Evolutionary conservation across 495 filamentous ascomycete genomes (phyloP).

Genomic region (Hyaloscypha variabilis): DNA sequence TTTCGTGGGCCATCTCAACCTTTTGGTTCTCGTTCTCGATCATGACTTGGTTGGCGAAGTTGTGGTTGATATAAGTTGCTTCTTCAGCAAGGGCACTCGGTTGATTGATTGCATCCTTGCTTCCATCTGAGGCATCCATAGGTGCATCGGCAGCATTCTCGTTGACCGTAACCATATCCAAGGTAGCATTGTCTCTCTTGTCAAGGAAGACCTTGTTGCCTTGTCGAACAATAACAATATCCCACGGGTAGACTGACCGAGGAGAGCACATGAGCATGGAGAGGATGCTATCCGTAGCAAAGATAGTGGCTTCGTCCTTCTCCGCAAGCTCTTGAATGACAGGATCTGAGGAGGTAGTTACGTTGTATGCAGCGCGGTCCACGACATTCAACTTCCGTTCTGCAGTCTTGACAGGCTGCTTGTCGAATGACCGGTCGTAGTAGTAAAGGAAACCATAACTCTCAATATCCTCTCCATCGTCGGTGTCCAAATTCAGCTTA

Average conservation of each 20-base stretch:
- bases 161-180: constrained; percentile 98
- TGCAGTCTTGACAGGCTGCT: constrained; percentile 81
- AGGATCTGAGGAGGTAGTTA: constrained; percentile 92
- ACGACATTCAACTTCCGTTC: constrained; percentile 85
- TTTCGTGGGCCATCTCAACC: constrained; percentile 80
- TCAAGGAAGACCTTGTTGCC: constrained; percentile 97
- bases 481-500: constrained; percentile 93
- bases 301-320: constrained; percentile 95
- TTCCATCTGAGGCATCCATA: constrained; percentile 85
- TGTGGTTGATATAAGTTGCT: constrained; percentile 99
- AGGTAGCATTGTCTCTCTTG: constrained; percentile 88
- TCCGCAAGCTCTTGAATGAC: constrained; percentile 96
- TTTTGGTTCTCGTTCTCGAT: constrained; percentile 75
- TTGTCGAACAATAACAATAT: constrained; percentile 87
- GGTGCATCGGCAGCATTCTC: constrained; percentile 98
- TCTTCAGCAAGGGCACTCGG: constrained; percentile 89
- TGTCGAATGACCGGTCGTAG: constrained; percentile 95
- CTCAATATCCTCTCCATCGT: constrained; percentile 93
- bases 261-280: constrained; percentile 99
- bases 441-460: constrained; percentile 96
- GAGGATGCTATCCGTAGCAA: constrained; percentile 93
- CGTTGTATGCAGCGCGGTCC: constrained; percentile 95
- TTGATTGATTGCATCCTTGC: constrained; percentile 93
- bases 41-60: constrained; percentile 94
- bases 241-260: constrained; percentile 95